Base-by-base conservation (phyloP, 2,329 filamentous ascomycete species). In the Penicillium sclerotigenum region DNA sequence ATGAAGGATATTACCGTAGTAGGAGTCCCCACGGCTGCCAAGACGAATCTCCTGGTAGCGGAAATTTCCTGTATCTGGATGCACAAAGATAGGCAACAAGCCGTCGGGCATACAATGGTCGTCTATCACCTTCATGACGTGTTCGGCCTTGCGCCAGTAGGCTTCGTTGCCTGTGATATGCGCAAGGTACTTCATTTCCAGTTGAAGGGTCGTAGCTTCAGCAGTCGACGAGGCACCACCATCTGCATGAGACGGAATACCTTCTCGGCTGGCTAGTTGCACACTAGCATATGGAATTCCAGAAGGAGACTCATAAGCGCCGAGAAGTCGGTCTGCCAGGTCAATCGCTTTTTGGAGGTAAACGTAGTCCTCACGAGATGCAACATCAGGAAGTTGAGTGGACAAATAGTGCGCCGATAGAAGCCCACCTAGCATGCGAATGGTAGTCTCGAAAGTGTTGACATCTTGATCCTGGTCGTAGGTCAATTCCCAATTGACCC, bases 101-200 rank as follows among this genome's bases (percentile, higher is more conserved):
- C 34, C 34, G 18, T 18, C 34, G n/a, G 34, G 34, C 34, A 36
- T 81, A 4, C 85, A 83, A 66, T 93, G 91, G 65, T 89, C 85
- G 69, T 97, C 92, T 41, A 97, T 84, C 8, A 94, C 83, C 71
- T 94, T 76, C 82, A 97, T 96, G 1, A 95, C 89, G 63, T 88
- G 89, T 74, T 97, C 93, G 1, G 85, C 91, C 68, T 87, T 89
- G 64, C 93, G 86, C 93, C 93, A 97, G 74, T 93, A 97, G 55
- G 88, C 81, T 54, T 86, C 84, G 73, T 97, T 92, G 34, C 92
- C 92, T 0, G 91, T 97, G 52, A 97, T 80, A 74, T 94, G 94
- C 43, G 92, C 87, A 8, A 97, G 82, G 70, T 97, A 97, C 73
- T 97, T 97, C 81, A 97, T 89, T 73, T 97, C 93, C 8, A 97